Conservation (phyloP, 2,329 filamentous ascomycete species). For the Penicillium hesseltinei region DNA sequence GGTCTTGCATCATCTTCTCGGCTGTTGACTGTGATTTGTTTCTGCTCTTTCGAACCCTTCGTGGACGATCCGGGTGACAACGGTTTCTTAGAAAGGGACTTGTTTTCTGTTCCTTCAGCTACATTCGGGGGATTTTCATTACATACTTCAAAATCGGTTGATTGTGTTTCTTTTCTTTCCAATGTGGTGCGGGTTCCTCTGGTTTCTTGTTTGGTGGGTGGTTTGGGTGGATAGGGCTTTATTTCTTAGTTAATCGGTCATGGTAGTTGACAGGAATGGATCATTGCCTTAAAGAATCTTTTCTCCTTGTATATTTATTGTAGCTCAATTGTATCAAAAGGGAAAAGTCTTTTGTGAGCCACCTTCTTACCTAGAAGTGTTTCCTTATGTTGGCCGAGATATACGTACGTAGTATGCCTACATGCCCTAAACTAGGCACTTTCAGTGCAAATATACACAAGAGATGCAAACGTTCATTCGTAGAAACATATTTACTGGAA, state of each 20-base stretch:
- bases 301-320: background rate
- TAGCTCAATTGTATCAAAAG: background rate
- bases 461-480: background rate
- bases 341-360: background rate
- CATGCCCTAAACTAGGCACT: background rate
- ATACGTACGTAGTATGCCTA: too few species aligned
- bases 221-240: background rate
- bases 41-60: constrained; percentile 1
- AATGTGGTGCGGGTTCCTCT: background rate
- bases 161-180: background rate
- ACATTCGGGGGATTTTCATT: background rate
- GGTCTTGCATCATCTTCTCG: background rate
- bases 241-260: constrained; percentile 5
- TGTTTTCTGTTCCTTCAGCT: constrained; percentile 4
- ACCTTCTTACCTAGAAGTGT: background rate
- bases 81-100: background rate
- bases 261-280: constrained; percentile 8
- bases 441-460: background rate
- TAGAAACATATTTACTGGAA: background rate
- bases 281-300: background rate
- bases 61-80: constrained; percentile 10
- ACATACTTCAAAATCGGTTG: background rate
- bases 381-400: background rate
- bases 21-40: background rate
- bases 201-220: background rate